Conservation (phyloP, 345 rosid genomes). For the Rhodomyrtus tomentosa region DNA sequence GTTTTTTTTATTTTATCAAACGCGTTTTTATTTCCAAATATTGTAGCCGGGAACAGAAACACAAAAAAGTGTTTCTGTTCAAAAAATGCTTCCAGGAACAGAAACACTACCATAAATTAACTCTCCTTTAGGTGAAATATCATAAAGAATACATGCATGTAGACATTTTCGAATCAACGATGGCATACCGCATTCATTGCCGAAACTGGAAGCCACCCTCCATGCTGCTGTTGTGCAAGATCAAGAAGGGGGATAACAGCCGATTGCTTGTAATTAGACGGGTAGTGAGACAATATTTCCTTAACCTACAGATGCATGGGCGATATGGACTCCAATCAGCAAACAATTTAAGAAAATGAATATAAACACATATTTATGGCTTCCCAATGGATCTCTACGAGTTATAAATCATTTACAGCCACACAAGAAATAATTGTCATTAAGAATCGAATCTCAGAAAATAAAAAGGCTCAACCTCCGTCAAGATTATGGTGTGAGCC, state of each 20-base stretch:
- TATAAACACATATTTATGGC: neutral
- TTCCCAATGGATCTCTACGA: neutral
- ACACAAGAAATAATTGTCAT: neutral
- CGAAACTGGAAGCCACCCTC: constrained; percentile 99
- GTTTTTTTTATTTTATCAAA: no score
- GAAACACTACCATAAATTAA: no score
- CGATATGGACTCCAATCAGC: neutral
- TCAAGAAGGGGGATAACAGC: constrained; percentile 94
- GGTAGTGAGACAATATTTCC: constrained; percentile 92
- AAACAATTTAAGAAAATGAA: neutral
- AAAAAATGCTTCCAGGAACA: no score
- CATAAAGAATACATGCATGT: neutral
- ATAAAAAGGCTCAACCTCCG: neutral
- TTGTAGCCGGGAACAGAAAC: no score
- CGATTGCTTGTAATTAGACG: constrained; percentile 97
- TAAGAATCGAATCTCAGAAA: neutral
- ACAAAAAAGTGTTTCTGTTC: no score
- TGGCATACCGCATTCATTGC: constrained; percentile 89
- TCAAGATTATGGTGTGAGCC: neutral
- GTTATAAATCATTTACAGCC: neutral
- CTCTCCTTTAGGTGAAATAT: neutral
- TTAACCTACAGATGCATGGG: constrained; percentile 35
- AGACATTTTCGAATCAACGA: neutral
- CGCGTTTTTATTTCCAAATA: no score
- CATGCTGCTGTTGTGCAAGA: constrained; percentile 99